Evolutionary conservation across 75 land plant species (phyloP).

Genomic region (Cupressus sempervirens): DNA sequence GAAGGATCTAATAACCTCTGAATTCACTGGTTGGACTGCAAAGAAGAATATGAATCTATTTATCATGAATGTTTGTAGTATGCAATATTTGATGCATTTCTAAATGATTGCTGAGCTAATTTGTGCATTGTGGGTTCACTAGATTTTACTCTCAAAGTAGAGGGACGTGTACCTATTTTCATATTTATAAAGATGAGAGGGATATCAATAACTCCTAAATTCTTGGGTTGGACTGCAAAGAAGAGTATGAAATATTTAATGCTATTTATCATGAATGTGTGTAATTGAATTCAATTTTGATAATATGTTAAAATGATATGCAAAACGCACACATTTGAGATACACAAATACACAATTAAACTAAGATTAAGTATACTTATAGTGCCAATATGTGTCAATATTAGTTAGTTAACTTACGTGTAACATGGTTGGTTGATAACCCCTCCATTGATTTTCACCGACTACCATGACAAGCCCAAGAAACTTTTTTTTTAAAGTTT

Average conservation of each 20-base stretch:
- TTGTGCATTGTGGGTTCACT: background rate
- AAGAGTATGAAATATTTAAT: background rate
- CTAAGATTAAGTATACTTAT: too few relatives aligned
- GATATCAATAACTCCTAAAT: background rate
- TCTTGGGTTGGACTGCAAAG: background rate
- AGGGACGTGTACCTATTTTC: background rate
- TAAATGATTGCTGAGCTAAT: background rate
- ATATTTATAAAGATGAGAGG: background rate
- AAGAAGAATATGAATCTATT: background rate
- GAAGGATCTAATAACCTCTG: background rate
- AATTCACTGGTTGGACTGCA: background rate
- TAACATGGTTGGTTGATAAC: too few relatives aligned
- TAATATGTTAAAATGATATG: background rate
- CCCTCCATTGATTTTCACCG: too few relatives aligned
- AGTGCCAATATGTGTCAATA: too few relatives aligned
- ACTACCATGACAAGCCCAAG: too few relatives aligned
- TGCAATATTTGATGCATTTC: background rate
- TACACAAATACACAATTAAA: too few relatives aligned
- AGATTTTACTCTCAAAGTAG: background rate
- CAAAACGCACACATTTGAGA: too few relatives aligned
- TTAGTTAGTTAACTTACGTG: too few relatives aligned
- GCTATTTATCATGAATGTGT: background rate
- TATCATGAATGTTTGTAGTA: background rate
- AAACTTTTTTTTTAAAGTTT: too few relatives aligned
- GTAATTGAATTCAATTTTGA: background rate